Conservation (phyloP, 441 rosid species). For the Pelargonium citronellum region DNA sequence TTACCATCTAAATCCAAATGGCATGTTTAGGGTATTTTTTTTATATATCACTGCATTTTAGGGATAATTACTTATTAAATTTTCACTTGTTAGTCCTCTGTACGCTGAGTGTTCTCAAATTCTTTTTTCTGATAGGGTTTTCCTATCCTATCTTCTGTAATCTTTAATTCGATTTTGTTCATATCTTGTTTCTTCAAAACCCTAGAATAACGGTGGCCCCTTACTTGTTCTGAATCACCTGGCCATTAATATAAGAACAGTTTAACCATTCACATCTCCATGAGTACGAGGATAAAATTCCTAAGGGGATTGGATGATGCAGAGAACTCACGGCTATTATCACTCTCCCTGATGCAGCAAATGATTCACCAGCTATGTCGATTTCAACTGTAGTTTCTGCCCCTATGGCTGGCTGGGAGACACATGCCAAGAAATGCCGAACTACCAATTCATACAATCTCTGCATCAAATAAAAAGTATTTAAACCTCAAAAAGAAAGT, state of each 20-base stretch:
- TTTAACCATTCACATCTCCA: not conserved
- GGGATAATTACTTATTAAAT: not conserved
- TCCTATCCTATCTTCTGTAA: not conserved
- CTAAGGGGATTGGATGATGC: not conserved
- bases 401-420: conserved; percentile 90
- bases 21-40: not conserved
- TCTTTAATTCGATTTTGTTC: not conserved
- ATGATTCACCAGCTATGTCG: conserved; percentile 86
- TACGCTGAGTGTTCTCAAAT: not conserved
- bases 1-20: not conserved
- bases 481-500: conserved; percentile 15
- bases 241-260: not conserved
- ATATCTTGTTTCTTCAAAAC: not conserved
- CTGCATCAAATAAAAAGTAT: conserved; percentile 35
- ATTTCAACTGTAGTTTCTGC: conserved; percentile 92
- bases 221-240: not conserved
- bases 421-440: conserved; percentile 94
- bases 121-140: not conserved
- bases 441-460: conserved; percentile 87
- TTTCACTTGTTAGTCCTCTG: not conserved
- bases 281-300: not conserved
- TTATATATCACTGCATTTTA: not conserved
- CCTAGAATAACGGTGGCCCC: not conserved
- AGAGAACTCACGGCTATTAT: conserved; percentile 70
- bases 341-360: conserved; percentile 83